Evolutionary conservation across 2,329 filamentous ascomycete species (phyloP).

Genomic region (Fusarium sp.): DNA sequence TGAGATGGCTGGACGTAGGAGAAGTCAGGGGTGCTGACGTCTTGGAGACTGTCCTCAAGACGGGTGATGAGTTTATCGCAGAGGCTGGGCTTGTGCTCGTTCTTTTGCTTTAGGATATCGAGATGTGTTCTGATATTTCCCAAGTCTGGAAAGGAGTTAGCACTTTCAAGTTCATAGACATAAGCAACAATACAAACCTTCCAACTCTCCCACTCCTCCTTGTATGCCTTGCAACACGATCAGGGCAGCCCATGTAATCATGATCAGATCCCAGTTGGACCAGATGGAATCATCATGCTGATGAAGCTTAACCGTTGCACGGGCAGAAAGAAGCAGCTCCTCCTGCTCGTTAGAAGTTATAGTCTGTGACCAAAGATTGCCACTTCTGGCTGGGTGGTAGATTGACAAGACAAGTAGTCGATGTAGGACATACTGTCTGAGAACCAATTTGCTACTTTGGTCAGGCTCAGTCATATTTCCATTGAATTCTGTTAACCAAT

Average conservation of each 20-base stretch:
- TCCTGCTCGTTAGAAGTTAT: conserved; percentile 25
- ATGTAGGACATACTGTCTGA: conserved; percentile 12
- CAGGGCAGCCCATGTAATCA: conserved; percentile 20
- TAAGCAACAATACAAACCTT: background rate
- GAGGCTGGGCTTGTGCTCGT: conserved; percentile 13
- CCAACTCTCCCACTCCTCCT: conserved; percentile 17
- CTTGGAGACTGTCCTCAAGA: conserved; percentile 14
- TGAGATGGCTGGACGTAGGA: conserved; percentile 10
- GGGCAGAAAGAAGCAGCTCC: conserved; percentile 13
- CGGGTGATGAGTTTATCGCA: conserved; percentile 19
- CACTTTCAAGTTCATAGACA: accelerated
- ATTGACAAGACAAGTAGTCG: conserved; percentile 10
- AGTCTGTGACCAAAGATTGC: conserved; percentile 11
- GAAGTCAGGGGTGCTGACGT: conserved; percentile 22
- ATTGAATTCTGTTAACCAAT: conserved; percentile 21
- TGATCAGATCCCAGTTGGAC: conserved; percentile 26
- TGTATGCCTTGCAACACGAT: conserved; percentile 19
- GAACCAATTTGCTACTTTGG: conserved; percentile 22
- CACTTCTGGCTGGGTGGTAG: conserved; percentile 11
- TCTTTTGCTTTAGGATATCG: conserved; percentile 18
- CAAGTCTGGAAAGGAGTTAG: conserved; percentile 5
- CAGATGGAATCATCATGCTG: conserved; percentile 22
- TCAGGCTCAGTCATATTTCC: conserved; percentile 16
- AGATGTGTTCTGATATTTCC: conserved; percentile 25
- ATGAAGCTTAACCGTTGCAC: conserved; percentile 11